Percentiles rank a stretch among this genome's conserved stretches.
phyloP scores from a whole-genome alignment of 495 filamentous ascomycete genomes.

The Evansstolkia leycettana region DNA sequence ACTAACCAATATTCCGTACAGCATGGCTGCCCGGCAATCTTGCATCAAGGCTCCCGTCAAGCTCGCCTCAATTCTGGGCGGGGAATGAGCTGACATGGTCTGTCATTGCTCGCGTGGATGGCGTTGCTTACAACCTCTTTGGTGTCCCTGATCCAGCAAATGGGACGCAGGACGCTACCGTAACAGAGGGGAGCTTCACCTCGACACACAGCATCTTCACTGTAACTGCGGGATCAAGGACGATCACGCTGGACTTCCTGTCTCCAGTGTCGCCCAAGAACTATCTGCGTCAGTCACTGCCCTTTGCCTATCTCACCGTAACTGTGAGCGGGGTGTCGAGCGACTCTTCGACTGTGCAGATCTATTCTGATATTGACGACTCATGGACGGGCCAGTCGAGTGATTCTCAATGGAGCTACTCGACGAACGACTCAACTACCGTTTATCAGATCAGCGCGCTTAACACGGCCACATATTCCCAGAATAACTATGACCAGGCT shows the following conservation, averaged over 20 bases:
- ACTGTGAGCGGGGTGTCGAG: constrained; percentile 26
- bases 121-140: constrained; percentile 30
- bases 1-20: no score
- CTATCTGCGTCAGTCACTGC: constrained; percentile 64
- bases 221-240: constrained; percentile 19
- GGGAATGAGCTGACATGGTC: constrained; percentile 29
- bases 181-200: constrained; percentile 23
- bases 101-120: constrained; percentile 30
- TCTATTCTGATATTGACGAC: constrained; percentile 31
- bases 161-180: constrained; percentile 16
- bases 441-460: constrained; percentile 17
- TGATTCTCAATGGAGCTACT: constrained; percentile 14
- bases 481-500: constrained; percentile 20
- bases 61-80: constrained; percentile 32
- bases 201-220: constrained; percentile 28
- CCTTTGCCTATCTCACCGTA: constrained; percentile 65
- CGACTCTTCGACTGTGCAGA: constrained; percentile 15
- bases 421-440: constrained; percentile 12
- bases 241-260: constrained; percentile 44
- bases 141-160: constrained; percentile 16
- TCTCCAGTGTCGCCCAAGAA: constrained; percentile 74
- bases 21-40: constrained; percentile 33
- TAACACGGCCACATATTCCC: constrained; percentile 13
- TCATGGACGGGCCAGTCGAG: constrained; percentile 28
- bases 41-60: constrained; percentile 17